A percentile compares a stretch with the other conserved stretches of the same genome.
These are phyloP conservation scores for Podaxis mareebaensis DNA, from an alignment of 768 basidiomycete species.

Conservation along the genomic window DNA sequence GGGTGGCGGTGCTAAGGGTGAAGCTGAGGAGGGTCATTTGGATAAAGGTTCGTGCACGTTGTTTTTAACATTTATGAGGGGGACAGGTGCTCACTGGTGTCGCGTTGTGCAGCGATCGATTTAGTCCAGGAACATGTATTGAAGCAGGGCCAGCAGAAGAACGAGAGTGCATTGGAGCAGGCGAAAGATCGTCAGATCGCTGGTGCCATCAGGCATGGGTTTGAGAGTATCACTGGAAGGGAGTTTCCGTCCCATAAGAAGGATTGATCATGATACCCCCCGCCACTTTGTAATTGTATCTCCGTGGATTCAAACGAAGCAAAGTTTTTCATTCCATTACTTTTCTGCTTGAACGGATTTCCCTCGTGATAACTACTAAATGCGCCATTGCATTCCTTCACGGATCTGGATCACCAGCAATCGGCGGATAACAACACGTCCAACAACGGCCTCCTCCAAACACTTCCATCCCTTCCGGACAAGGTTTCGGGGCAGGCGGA, in stretches of 20 bases:
- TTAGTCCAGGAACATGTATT: slow-evolving; percentile 43
- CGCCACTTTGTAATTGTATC: too few species aligned
- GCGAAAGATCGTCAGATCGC: slow-evolving; percentile 41
- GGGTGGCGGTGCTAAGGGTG: slow-evolving; percentile 25
- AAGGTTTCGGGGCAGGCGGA: too few species aligned
- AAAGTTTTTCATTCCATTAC: too few species aligned
- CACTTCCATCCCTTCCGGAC: too few species aligned
- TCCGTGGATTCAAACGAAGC: too few species aligned
- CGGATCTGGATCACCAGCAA: too few species aligned
- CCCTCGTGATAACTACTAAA: too few species aligned
- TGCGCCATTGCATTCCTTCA: too few species aligned
- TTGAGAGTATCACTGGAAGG: slow-evolving; percentile 33
- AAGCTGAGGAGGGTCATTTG: slow-evolving; percentile 26
- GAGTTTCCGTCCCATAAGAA: slow-evolving; percentile 25
- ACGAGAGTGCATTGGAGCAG: slow-evolving; percentile 41
- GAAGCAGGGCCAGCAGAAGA: slow-evolving; percentile 34
- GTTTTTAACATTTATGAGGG: not conserved
- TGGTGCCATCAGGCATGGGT: slow-evolving; percentile 30
- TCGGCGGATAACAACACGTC: too few species aligned
- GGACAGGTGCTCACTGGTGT: not conserved
- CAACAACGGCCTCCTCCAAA: too few species aligned
- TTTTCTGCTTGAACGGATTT: too few species aligned
- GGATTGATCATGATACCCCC: not conserved
- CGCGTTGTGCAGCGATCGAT: slow-evolving; percentile 33
- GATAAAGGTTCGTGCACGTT: slow-evolving; percentile 32